Percentiles rank a stretch among this genome's conserved stretches.
Evolutionary conservation across 805 yeast genomes (phyloP).

Genomic region (Candida suzukii): DNA sequence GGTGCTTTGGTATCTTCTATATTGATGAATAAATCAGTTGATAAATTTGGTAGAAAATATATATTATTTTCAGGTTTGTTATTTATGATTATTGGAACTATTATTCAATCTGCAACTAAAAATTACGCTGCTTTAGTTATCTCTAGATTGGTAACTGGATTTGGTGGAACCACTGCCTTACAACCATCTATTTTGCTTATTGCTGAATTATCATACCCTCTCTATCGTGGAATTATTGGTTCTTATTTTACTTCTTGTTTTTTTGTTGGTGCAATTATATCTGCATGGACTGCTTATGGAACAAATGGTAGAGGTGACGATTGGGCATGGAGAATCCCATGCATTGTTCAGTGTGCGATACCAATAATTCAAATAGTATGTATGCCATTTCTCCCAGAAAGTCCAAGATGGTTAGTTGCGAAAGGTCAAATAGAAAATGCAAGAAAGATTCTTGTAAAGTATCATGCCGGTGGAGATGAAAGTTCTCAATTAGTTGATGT

Average conservation of each 20-base stretch:
- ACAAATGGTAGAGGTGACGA: slow-evolving; percentile 23
- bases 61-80: slow-evolving; percentile 43
- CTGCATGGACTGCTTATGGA: slow-evolving; percentile 41
- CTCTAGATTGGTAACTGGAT: slow-evolving; percentile 41
- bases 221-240: slow-evolving; percentile 33
- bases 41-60: slow-evolving; percentile 51
- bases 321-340: slow-evolving; percentile 51
- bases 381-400: slow-evolving; percentile 16
- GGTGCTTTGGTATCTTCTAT: slow-evolving; percentile 27
- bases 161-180: slow-evolving; percentile 34
- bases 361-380: slow-evolving; percentile 34
- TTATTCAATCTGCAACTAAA: slow-evolving; percentile 42
- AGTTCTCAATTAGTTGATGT: slow-evolving; percentile 24
- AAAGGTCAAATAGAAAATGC: slow-evolving; percentile 31
- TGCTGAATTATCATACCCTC: slow-evolving; percentile 44
- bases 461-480: slow-evolving; percentile 31
- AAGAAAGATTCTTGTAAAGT: slow-evolving; percentile 22
- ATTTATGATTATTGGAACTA: slow-evolving; percentile 47
- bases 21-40: slow-evolving; percentile 31
- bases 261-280: slow-evolving; percentile 39
- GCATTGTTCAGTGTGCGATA: slow-evolving; percentile 40
- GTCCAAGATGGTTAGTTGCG: slow-evolving; percentile 34
- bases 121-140: slow-evolving; percentile 28
- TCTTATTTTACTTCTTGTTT: slow-evolving; percentile 40
- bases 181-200: slow-evolving; percentile 42